Evolutionary conservation across 129 eudicot genomes (phyloP).

Genomic region (Apium graveolens): DNA sequence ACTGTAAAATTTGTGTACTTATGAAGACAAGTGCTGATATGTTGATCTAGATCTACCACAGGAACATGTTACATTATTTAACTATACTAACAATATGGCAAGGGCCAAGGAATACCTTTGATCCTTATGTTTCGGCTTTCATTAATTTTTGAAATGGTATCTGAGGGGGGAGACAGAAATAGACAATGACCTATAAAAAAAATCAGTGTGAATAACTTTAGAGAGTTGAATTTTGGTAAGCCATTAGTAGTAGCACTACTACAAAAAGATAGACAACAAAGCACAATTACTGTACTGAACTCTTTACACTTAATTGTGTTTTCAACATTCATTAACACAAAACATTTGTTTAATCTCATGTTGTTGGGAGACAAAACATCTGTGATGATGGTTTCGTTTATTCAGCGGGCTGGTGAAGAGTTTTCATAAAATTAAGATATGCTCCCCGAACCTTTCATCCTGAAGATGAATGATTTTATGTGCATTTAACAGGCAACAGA

Average conservation of each 20-base stretch:
- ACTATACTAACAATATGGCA: background rate
- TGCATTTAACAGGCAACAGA: too few species aligned
- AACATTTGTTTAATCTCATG: constrained; percentile 6
- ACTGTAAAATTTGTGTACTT: too few species aligned
- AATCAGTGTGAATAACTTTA: constrained; percentile 10
- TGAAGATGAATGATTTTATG: too few species aligned
- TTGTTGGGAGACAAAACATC: constrained; percentile 4
- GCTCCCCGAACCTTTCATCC: background rate
- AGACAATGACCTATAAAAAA: constrained; percentile 21
- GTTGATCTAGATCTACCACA: background rate
- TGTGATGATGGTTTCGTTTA: background rate
- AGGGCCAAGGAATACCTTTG: constrained; percentile 9
- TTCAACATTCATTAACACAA: constrained; percentile 4
- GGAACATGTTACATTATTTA: background rate
- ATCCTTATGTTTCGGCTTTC: constrained; percentile 19
- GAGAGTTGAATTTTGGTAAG: constrained; percentile 18
- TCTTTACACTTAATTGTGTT: constrained; percentile 11
- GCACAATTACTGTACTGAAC: background rate
- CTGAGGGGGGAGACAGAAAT: constrained; percentile 7
- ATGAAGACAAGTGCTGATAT: background rate
- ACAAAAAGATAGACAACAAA: constrained; percentile 18
- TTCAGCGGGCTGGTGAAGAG: background rate
- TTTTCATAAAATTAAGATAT: background rate
- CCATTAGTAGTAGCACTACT: constrained; percentile 26
- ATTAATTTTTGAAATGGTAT: background rate